Conservation (phyloP, 1,139 yeast genomes). For the Debaryomyces nepalensis region DNA sequence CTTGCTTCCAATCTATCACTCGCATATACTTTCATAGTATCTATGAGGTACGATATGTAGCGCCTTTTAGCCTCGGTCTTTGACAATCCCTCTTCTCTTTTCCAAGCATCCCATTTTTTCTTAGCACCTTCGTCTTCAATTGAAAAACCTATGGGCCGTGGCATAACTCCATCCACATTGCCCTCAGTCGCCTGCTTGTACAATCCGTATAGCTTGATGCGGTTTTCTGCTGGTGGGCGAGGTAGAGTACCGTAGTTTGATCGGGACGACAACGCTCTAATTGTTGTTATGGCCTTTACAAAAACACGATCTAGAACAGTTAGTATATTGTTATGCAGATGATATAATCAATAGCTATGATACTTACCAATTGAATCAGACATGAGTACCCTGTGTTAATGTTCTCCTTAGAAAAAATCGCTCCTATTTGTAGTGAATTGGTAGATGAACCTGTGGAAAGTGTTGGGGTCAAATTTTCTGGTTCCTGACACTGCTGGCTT, state of each 20-base stretch:
- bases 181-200: constrained; percentile 93
- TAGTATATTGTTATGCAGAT: constrained; percentile 17
- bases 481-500: too few relatives aligned
- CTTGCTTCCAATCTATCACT: constrained; percentile 70
- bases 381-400: constrained; percentile 25
- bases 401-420: too few relatives aligned
- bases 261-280: constrained; percentile 70
- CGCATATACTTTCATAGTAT: constrained; percentile 75
- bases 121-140: constrained; percentile 70
- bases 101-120: constrained; percentile 89
- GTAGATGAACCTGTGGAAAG: too few relatives aligned
- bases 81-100: constrained; percentile 69
- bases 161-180: constrained; percentile 69
- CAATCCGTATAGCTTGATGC: constrained; percentile 75
- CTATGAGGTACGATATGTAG: constrained; percentile 69
- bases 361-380: constrained; percentile 53
- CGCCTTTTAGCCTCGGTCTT: constrained; percentile 74
- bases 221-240: constrained; percentile 75
- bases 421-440: too few relatives aligned
- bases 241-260: constrained; percentile 74
- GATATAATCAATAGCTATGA: too few relatives aligned
- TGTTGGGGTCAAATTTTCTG: too few relatives aligned
- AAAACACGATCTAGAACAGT: constrained; percentile 66
- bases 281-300: constrained; percentile 79
- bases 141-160: constrained; percentile 63